Evolutionary conservation across 305 asterid genomes (phyloP), one percentile per base, ranked within the genome.

Genomic region (Rubia occidens): DNA sequence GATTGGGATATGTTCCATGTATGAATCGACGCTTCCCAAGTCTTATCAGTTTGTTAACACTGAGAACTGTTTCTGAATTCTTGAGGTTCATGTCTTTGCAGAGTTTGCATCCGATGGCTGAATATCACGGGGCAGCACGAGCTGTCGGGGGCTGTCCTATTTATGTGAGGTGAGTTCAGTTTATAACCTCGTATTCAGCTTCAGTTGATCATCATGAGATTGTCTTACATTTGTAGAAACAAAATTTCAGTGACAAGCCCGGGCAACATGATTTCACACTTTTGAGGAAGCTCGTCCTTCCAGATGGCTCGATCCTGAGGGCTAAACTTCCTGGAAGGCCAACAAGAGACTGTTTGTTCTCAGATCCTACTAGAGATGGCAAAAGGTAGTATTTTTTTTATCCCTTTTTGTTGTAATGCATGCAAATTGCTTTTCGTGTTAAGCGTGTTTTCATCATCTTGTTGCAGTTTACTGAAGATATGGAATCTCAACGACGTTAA

Each of bases 1-100:
- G 97, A 92, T 83, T 90, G 98, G 98, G 98, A 92, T 64, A 92
- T 92, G 98, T 90, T 92, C 74, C 98, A 92, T 66, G 98, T 92
- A 81, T 87, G 94, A 74, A 39, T 56, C 61, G 17, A 54, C 15
- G 17, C 51, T 11, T 17, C 32, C 0, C 51, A 42, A 42, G 40
- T 18, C 37, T 47, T 63, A 17, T 3, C 47, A 2, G 18, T 8
- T n/a, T 20, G 15, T 17, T n/a, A 5, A 20, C 3, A 9, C 2
- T 24, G 17, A 32, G 14, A 42, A 13, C 39, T 45, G 18, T 32
- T 44, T 35, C 60, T 47, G 45, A 66, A 14, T 37, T 63, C 42
- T 11, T 3, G 5, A 64, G 11, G 60, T 65, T 14, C 61, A 56
- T 51, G 20, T 64, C 59, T 76, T 5, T 54, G 69, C 83, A 89